A percentile compares a stretch with the other conserved stretches of the same genome.
Conservation (phyloP, 176 grass and related monocot genomes). For the Aegilops tauschii region DNA sequence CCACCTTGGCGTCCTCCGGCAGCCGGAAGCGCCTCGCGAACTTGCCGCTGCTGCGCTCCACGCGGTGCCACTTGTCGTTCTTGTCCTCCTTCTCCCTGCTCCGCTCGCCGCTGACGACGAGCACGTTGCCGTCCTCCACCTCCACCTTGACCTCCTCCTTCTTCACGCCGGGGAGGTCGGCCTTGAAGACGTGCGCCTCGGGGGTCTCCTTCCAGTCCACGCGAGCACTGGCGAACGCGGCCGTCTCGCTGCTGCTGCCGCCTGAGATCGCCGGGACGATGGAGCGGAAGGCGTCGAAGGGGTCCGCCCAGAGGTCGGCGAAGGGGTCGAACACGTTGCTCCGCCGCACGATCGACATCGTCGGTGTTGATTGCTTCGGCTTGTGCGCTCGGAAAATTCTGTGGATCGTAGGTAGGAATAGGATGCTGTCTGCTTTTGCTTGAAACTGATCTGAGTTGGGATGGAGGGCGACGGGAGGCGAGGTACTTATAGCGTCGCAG, state of each 20-base stretch:
- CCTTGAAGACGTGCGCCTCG: slow-evolving; percentile 39
- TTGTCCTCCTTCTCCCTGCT: slow-evolving; percentile 39
- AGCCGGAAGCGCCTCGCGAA: slow-evolving; percentile 20
- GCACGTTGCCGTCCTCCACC: slow-evolving; percentile 42
- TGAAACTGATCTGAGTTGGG: too few species aligned
- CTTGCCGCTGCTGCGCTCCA: slow-evolving; percentile 40
- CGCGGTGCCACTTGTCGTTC: slow-evolving; percentile 42
- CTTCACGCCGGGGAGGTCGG: slow-evolving; percentile 37
- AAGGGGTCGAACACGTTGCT: slow-evolving; percentile 56
- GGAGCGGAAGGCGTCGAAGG: slow-evolving; percentile 37
- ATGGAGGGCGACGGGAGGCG: too few species aligned
- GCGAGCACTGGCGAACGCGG: not conserved
- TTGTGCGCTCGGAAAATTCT: not conserved
- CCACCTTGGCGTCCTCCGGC: slow-evolving; percentile 36
- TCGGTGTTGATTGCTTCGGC: not conserved
- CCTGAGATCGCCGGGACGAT: not conserved
- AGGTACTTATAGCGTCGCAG: too few species aligned
- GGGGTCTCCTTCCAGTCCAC: slow-evolving; percentile 42
- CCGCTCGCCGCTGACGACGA: slow-evolving; percentile 37
- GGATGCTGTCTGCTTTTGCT: too few species aligned
- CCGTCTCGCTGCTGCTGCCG: not conserved
- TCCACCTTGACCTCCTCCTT: slow-evolving; percentile 44
- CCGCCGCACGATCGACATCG: slow-evolving; percentile 37
- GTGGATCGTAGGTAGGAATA: too few species aligned
- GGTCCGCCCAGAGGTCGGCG: slow-evolving; percentile 26